Base-by-base conservation (phyloP, 345 rosid species). In the Populus simonii region DNA sequence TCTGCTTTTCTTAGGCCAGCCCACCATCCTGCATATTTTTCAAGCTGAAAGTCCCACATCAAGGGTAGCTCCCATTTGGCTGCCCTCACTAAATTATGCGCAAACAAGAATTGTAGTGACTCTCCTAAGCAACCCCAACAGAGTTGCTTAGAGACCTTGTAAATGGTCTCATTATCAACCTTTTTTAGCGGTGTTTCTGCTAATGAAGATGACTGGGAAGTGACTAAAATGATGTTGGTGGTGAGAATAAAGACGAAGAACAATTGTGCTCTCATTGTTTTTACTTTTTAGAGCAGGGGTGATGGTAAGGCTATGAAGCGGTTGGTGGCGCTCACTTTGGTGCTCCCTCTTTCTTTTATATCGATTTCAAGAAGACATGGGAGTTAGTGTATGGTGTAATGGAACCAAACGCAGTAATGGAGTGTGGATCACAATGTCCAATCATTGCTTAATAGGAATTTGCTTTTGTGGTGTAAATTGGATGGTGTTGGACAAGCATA, bases 1-100 rank as follows among this genome's bases (percentile, higher is more conserved):
- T 92, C 97, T 20, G 75, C 59, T 74, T 43, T 83, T 68, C 99
- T 85, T 74, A 84, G 86, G n/a, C 78, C 79, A n/a, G 94, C 99
- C 98, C 99, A 95, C 85, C 90, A 85, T 23, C 80, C 82, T 2
- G 98, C 98, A 51, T 95, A 92, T 70, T 79, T 79, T 71, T 93
- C 91, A 15, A 95, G 93, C 83, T 85, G 84, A 3, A 39, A 82
- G 78, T 92, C 97, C 99, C 99, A 95, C 47, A 65, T 68, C 79
- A 95, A 66, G 6, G 87, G 93, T 2, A 84, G 87, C 90, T 95
- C 97, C 83, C 91, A 81, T 76, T 90, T 90, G 2, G 84, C 31
- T 20, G 90, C 90, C 53, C 97, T 85, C 0, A 92, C 95, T 78
- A 90, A 47, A 68, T 95, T 93, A 53, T 95, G 99, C 20, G 82